Evolutionary conservation across 192 early-diverging fungal species (phyloP), one percentile per base, ranked within the genome.

Genomic region (Coemansia sp.): DNA sequence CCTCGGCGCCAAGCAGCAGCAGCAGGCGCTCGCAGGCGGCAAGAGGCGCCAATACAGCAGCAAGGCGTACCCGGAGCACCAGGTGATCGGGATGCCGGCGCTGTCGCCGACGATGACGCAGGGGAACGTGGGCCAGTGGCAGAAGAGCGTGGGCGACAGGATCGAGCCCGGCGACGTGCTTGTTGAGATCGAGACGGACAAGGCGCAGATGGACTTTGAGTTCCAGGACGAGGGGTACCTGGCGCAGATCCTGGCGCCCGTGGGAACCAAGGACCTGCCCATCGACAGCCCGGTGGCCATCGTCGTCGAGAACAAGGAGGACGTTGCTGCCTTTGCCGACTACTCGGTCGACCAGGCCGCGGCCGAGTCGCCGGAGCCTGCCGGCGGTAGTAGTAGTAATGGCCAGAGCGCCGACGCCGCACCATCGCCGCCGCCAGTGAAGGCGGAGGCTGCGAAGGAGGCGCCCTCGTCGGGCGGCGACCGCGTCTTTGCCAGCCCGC

Each of bases 161-260:
- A 89, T 98, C 70, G 72, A 76, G 67, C 91, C 94, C 37, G 97
- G 97, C 56, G 97, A 98, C 77, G 91, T 96, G 39, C 83, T 98
- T 17, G 87, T 95, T 20, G 97, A 96, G 84, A 91, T 98, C 60
- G 95, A 97, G 77, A 97, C 97, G 9, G 97, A 98, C 77, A 98
- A 98, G 87, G 97, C 97, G 43, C 92, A 94, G 83, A 98, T 98
- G 91, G 97, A 98, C 79, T 94, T 98, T 67, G 97, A 98, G 74
- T 95, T 92, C 77, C 91, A 93, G 75, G 97, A 98, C 45, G 97
- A 98, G 76, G 97, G 97, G 39, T 90, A 93, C 70, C 72, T 98
- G 41, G 97, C 95, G 73, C 91, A 96, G 86, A 95, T 96, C 77
- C 81, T 98, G 69, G 84, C 93, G 67, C 88, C 90, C 11, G 78